Evolutionary conservation across 371 early-diverging fungal species (phyloP).

Genomic region (Apophysomyces sp.): DNA sequence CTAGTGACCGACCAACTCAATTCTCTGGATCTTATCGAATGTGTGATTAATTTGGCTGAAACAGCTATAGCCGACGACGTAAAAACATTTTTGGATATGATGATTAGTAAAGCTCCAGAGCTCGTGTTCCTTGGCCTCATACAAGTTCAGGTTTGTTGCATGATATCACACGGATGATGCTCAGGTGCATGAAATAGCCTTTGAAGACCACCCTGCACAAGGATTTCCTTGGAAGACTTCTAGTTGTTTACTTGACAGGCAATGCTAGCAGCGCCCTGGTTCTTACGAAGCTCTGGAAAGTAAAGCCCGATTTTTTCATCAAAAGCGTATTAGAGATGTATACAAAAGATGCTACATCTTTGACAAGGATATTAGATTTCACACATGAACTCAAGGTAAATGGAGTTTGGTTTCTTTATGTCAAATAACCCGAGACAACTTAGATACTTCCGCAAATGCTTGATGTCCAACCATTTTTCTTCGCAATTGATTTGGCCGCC

Average conservation of each 20-base stretch:
- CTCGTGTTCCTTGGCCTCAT: conserved; percentile 75
- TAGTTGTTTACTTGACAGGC: conserved; percentile 67
- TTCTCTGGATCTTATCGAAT: conserved; percentile 73
- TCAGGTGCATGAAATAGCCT: conserved; percentile 23
- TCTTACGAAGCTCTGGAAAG: conserved; percentile 74
- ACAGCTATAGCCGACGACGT: conserved; percentile 64
- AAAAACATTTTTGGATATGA: conserved; percentile 64
- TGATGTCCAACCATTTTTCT: conserved; percentile 67
- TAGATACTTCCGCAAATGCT: conserved; percentile 75
- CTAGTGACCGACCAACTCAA: conserved; percentile 69
- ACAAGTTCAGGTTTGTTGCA: conserved; percentile 54
- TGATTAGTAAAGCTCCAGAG: conserved; percentile 72
- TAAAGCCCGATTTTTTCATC: conserved; percentile 60
- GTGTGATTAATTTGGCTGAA: conserved; percentile 64
- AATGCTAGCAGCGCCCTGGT: conserved; percentile 72
- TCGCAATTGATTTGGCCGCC: conserved; percentile 84
- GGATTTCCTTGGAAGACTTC: conserved; percentile 65
- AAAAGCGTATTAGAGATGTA: conserved; percentile 75
- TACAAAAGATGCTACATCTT: conserved; percentile 65
- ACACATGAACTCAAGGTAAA: conserved; percentile 80
- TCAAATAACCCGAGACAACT: background rate
- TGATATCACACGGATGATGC: background rate
- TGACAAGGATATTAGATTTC: conserved; percentile 80
- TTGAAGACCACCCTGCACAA: conserved; percentile 66
- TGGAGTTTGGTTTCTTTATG: background rate